Percentiles rank a stretch among this genome's conserved stretches.
Evolutionary conservation across 148 eudicot species (phyloP).

Genomic region (Vaccinium myrtillus): DNA sequence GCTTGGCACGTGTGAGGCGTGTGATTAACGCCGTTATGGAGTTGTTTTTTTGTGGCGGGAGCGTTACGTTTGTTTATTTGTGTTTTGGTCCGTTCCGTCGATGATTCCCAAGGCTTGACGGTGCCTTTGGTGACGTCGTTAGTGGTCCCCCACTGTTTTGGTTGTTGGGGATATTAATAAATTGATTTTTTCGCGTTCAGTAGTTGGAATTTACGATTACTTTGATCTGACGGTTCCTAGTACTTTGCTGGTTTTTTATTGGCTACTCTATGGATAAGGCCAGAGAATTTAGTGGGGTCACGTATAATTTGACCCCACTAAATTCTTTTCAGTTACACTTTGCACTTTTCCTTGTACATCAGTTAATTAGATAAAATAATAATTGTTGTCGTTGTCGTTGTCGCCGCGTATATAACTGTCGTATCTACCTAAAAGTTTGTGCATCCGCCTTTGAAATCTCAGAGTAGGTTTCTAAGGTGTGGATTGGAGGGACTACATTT

Average conservation of each 20-base stretch:
- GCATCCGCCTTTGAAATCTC: not conserved
- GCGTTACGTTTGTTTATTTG: not conserved
- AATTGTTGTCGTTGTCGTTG: not conserved
- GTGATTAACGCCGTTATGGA: not conserved
- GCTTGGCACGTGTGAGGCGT: not conserved
- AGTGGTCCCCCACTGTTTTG: not conserved
- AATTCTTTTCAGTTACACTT: fast-evolving
- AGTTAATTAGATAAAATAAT: not conserved
- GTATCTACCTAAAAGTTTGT: not conserved
- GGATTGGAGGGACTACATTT: not conserved
- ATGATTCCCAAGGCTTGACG: not conserved
- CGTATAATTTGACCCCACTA: not conserved
- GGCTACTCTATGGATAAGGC: not conserved
- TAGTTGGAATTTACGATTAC: not conserved
- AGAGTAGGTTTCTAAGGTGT: not conserved
- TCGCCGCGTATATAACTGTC: not conserved
- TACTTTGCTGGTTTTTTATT: not conserved
- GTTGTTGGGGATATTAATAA: not conserved
- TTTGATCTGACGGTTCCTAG: not conserved
- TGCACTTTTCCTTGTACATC: not conserved
- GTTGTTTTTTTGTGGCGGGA: not conserved
- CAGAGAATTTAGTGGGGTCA: not conserved
- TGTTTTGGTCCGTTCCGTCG: too few species aligned
- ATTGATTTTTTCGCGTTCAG: not conserved
- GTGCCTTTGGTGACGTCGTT: not conserved